These are phyloP conservation scores for Cladophialophora carrionii DNA, from an alignment of 2,329 filamentous ascomycete genomes.

Conservation along the genomic window DNA sequence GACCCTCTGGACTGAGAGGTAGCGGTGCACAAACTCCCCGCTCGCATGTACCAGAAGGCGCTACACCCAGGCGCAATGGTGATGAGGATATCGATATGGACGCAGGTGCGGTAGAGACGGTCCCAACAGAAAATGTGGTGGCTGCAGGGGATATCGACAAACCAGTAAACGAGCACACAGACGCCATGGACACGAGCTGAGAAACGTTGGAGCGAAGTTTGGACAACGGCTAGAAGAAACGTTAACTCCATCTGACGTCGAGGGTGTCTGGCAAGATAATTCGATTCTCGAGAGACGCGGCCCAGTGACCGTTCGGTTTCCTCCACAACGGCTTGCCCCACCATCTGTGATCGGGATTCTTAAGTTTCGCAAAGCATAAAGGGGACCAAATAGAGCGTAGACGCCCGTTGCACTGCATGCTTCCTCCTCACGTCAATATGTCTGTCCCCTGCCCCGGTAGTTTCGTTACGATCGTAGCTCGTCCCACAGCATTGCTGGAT, in stretches of 20 bases:
- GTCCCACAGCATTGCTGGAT: not conserved
- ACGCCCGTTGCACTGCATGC: not conserved
- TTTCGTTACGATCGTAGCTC: not conserved
- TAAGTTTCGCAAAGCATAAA: not conserved
- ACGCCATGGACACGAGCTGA: slow-evolving; percentile 32
- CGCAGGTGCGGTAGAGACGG: slow-evolving; percentile 47
- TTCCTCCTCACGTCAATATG: not conserved
- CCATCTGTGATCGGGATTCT: not conserved
- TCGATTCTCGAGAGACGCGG: not conserved
- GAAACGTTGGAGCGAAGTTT: not conserved
- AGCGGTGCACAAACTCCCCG: slow-evolving; percentile 42
- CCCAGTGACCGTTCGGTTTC: not conserved
- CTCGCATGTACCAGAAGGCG: slow-evolving; percentile 40
- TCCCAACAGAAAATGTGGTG: slow-evolving; percentile 35
- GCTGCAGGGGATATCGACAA: slow-evolving; percentile 36
- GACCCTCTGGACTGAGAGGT: slow-evolving; percentile 29
- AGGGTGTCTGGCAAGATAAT: not conserved
- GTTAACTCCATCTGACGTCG: not conserved
- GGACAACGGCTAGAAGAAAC: not conserved
- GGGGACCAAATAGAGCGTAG: not conserved
- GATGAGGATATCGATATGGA: slow-evolving; percentile 68
- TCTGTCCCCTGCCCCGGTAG: not conserved
- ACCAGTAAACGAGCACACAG: slow-evolving; percentile 15
- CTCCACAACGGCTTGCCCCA: not conserved
- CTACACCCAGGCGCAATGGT: slow-evolving; percentile 47